These are phyloP conservation scores for Starmera pachycereana DNA, from an alignment of 805 yeast genomes.

Conservation along the genomic window DNA sequence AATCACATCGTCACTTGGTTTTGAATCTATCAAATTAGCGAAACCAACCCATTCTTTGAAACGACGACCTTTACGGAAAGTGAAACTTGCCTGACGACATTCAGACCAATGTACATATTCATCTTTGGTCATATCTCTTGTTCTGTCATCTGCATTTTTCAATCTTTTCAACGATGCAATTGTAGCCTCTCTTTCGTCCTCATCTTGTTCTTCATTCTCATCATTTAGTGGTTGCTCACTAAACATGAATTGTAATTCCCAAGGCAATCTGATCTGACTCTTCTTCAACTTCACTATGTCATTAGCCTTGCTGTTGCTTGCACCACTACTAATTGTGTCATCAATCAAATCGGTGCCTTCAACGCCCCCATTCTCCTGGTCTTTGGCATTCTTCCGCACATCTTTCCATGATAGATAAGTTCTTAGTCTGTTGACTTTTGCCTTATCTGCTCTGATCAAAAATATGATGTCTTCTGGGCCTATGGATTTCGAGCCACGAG, in stretches of 20 bases:
- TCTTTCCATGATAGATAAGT: slow-evolving; percentile 96
- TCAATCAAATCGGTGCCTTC: slow-evolving; percentile 43
- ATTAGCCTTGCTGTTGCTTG: slow-evolving; percentile 21
- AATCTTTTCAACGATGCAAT: slow-evolving; percentile 80
- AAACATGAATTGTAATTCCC: slow-evolving; percentile 95
- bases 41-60: slow-evolving; percentile 96
- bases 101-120: slow-evolving; percentile 99
- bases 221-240: slow-evolving; percentile 78
- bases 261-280: slow-evolving; percentile 75
- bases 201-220: slow-evolving; percentile 62
- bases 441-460: slow-evolving; percentile 83
- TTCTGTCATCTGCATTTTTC: slow-evolving; percentile 89
- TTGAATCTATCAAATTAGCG: slow-evolving; percentile 69
- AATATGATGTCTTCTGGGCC: slow-evolving; percentile 91
- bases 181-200: slow-evolving; percentile 84
- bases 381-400: slow-evolving; percentile 73
- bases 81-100: slow-evolving; percentile 94
- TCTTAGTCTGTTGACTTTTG: slow-evolving; percentile 83
- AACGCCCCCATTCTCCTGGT: slow-evolving; percentile 51
- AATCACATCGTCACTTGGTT: slow-evolving; percentile 93
- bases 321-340: slow-evolving; percentile 29
- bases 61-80: slow-evolving; percentile 87
- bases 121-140: slow-evolving; percentile 87
- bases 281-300: slow-evolving; percentile 52
- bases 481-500: slow-evolving; percentile 75